phyloP scores from a whole-genome alignment of 495 filamentous ascomycete genomes.

The Thermothielavioides terrestris region DNA sequence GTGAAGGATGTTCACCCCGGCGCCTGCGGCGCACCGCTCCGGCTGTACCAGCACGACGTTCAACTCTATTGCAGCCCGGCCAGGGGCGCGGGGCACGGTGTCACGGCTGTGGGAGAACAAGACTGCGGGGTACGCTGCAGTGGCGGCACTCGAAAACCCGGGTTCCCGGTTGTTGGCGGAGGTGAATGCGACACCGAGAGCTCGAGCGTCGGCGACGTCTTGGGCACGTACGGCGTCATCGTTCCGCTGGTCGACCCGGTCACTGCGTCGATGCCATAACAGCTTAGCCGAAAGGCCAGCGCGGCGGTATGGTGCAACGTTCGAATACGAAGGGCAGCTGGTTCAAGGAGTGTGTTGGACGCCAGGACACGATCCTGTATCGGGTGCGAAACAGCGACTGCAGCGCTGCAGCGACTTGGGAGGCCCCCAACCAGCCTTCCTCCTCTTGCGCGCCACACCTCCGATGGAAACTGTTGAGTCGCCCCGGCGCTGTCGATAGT shows the following conservation, averaged over 20 bases:
- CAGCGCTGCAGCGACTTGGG: too few relatives aligned
- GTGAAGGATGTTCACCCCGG: background rate
- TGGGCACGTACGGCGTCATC: conserved; percentile 39
- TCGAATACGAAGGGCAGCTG: conserved; percentile 2
- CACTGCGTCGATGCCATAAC: conserved; percentile 19
- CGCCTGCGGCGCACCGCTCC: background rate
- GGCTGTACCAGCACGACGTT: background rate
- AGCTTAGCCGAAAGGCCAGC: conserved; percentile 11
- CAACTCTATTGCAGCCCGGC: conserved; percentile 10
- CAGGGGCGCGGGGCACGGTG: conserved; percentile 11
- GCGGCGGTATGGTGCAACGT: conserved; percentile 3
- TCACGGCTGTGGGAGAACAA: conserved; percentile 12
- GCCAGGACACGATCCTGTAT: background rate
- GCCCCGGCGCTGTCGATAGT: too few relatives aligned
- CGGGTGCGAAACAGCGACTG: background rate
- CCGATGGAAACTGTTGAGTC: too few relatives aligned
- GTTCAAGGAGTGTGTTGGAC: background rate
- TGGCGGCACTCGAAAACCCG: background rate
- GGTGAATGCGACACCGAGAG: conserved; percentile 13
- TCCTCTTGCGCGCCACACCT: too few relatives aligned
- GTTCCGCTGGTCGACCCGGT: conserved; percentile 29
- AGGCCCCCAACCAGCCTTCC: conserved; percentile 1
- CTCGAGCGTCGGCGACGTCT: conserved; percentile 24
- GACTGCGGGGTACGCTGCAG: conserved; percentile 19
- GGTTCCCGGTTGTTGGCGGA: conserved; percentile 3